phyloP scores from a whole-genome alignment of 2,329 filamentous ascomycete genomes.

The Amylocarpus encephaloides region DNA sequence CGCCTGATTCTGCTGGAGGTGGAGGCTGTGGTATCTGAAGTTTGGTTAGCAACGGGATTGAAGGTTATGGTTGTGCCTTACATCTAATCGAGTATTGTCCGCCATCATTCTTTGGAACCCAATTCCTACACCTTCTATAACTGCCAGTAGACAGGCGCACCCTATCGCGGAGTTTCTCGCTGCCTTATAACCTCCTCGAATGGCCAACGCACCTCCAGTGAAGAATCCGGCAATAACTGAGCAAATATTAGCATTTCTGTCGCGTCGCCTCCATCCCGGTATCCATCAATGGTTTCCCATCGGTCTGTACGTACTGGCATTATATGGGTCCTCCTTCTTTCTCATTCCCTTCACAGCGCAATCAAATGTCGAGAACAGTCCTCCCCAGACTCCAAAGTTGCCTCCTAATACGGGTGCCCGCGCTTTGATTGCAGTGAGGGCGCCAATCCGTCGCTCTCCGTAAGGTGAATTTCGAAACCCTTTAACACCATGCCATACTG shows the following conservation, averaged over 20 bases:
- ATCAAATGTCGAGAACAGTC: slow-evolving; percentile 91
- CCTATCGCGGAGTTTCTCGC: slow-evolving; percentile 94
- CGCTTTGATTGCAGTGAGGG: slow-evolving; percentile 95
- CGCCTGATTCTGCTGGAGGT: slow-evolving; percentile 27
- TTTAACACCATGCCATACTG: slow-evolving; percentile 96
- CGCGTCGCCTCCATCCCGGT: neutral
- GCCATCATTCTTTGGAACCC: slow-evolving; percentile 93
- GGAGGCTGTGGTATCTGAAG: slow-evolving; percentile 26
- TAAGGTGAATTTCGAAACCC: slow-evolving; percentile 85
- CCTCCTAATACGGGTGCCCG: slow-evolving; percentile 92
- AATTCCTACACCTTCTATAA: slow-evolving; percentile 97
- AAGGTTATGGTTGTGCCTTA: slow-evolving; percentile 31
- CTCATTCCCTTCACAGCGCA: slow-evolving; percentile 91
- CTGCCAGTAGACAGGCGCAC: slow-evolving; percentile 86
- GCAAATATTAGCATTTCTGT: slow-evolving; percentile 10
- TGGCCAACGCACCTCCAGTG: slow-evolving; percentile 84
- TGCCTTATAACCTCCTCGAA: slow-evolving; percentile 85
- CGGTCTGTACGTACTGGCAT: slow-evolving; percentile 57
- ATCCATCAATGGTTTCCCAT: neutral
- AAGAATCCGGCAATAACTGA: slow-evolving; percentile 88
- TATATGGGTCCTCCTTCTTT: slow-evolving; percentile 97
- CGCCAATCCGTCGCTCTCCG: slow-evolving; percentile 91
- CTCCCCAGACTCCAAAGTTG: slow-evolving; percentile 98
- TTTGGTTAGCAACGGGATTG: slow-evolving; percentile 3
- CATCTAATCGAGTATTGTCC: slow-evolving; percentile 78